Evolutionary conservation across 1,284 basidiomycete species (phyloP), one percentile per base, ranked within the genome.

Genomic region (Schizophyllum commune): DNA sequence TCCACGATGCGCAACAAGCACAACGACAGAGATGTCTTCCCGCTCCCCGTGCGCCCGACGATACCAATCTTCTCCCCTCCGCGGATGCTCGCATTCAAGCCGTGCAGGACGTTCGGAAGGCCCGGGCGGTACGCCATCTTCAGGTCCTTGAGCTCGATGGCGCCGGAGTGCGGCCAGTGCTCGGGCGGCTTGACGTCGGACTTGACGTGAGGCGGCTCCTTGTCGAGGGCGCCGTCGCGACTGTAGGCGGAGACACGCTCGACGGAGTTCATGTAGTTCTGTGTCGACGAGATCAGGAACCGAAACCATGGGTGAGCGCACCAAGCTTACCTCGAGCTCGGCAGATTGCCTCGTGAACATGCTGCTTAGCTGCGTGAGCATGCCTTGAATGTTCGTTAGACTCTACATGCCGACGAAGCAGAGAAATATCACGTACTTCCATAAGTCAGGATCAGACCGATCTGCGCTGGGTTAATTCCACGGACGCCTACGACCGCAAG

Each of bases 1-100:
- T 78, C 77, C 4, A 80, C 79, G 52, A 82, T 77, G 53, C 77
- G 68, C 33, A 78, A 69, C 60, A 78, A 66, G 13, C 71, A 71
- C 61, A 79, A 65, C 19, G 75, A 73, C 27, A 80, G 68, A 1
- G 76, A 78, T 13, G 76, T 78, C 64, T 92, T 91, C 54, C 89
- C 89, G 34, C 78, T 78, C 8, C 79, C 79, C 62, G 79, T 77
- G 67, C 79, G 71, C 58, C 84, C 85, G 22, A 90, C 88, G 32
- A 90, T 83, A 60, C 89, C 89, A 65, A 93, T 90, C 77, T 92
- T 92, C 72, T 93, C 89, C 68, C 89, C 89, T 67, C 87, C 74
- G 68, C 79, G 66, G 67, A 88, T 79, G 60, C 76, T 70, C 70
- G 89, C 61, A 56, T 81, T 78, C 65, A 89, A 76, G 54, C 82